phyloP scores from a whole-genome alignment of 1,284 basidiomycete species.

The Ganoderma boninense region DNA sequence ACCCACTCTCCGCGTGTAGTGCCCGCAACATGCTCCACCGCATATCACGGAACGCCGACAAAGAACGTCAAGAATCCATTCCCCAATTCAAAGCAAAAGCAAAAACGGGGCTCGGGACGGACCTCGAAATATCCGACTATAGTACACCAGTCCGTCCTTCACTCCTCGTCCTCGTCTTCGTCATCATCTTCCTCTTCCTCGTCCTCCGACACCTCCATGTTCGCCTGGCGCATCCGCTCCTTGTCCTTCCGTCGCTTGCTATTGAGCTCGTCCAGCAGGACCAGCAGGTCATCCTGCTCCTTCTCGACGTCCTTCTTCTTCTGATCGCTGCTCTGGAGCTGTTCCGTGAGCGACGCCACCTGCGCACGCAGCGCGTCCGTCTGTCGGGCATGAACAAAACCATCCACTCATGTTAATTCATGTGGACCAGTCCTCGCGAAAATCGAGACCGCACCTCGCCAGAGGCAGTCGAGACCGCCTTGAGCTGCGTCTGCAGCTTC shows the following conservation, averaged over 20 bases:
- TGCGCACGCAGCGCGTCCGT: slow-evolving; percentile 50
- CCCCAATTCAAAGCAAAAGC: not conserved
- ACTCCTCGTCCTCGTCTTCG: slow-evolving; percentile 42
- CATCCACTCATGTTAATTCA: slow-evolving; percentile 6
- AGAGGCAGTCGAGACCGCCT: slow-evolving; percentile 39
- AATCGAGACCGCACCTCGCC: slow-evolving; percentile 36
- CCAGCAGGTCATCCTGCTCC: slow-evolving; percentile 94
- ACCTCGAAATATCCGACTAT: not conserved
- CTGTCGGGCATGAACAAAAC: slow-evolving; percentile 18
- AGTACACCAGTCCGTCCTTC: not conserved
- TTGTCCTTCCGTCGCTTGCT: slow-evolving; percentile 89
- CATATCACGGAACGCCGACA: not conserved
- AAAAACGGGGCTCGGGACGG: not conserved
- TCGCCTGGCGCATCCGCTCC: slow-evolving; percentile 71
- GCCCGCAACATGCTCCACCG: not conserved
- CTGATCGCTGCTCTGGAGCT: slow-evolving; percentile 64
- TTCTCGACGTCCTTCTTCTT: slow-evolving; percentile 86
- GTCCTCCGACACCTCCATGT: slow-evolving; percentile 90
- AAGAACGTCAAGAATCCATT: not conserved
- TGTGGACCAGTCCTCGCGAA: not conserved
- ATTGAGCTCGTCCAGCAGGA: slow-evolving; percentile 92
- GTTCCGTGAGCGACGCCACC: slow-evolving; percentile 53
- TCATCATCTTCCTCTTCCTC: slow-evolving; percentile 80
- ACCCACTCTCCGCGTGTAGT: not conserved
- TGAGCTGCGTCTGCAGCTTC: slow-evolving; percentile 62